Base-by-base conservation (phyloP, 129 eudicot genomes). In the Chrysanthemum makinoi region DNA sequence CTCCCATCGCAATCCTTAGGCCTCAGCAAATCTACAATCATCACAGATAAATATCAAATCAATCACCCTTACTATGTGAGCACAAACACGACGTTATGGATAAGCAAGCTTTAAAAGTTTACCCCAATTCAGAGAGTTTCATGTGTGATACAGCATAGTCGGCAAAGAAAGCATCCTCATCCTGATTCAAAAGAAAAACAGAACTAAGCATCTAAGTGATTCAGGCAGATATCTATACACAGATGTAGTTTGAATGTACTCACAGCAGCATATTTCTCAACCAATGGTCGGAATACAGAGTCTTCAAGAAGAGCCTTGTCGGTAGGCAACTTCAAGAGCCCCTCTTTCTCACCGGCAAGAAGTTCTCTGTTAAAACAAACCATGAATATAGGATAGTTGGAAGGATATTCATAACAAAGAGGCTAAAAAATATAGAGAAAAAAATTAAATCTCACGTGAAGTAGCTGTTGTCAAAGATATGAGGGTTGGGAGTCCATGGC, bases 111-210 rank as follows among this genome's bases (percentile, higher is more conserved):
- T 12, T 12, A 10, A 50, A 60, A 24, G 43, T 13, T 67, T 68
- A 90, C 95, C 97, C 97, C 55, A 90, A 84, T 79, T 90, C 97
- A 1, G 91, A 90, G 35, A 90, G 89, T 78, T 87, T 90, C 77
- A 90, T 75, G 82, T 90, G 95, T 22, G 97, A 82, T 33, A 80
- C 91, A 0, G 88, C 95, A 70, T 90, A 90, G 75, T 90, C 97
- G 0, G 80, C 84, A 58, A 90, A 90, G 84, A 87, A 90, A 12
- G 91, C 89, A 76, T 90, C 97, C 83, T 90, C 95, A 59, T 87
- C 95, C 96, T 90, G 76, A 17, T 65, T 53, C 20, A 39, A 43
- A 18, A 4, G 7, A 10, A 26, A 28, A 55, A 55, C 28, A 33
- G 10, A 22, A 46, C 7, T 66, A 66, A 73, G 55, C 52, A 62